Evolutionary conservation across 1,139 yeast species (phyloP), one percentile per base, ranked within the genome.

Genomic region (Taphrina flavorubra): DNA sequence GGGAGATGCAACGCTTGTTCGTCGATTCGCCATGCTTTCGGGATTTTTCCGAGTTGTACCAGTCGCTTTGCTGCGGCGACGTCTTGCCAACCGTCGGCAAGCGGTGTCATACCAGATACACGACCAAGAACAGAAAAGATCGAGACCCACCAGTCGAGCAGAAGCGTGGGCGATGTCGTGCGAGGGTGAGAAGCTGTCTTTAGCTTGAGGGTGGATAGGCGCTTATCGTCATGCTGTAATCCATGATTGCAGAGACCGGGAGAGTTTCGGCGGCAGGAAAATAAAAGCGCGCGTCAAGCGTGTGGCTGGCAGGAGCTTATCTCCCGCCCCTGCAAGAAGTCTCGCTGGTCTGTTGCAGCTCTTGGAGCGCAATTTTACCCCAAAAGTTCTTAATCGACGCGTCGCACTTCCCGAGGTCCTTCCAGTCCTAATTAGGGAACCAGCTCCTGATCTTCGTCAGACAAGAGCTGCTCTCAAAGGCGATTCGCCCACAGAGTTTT

Each of bases 211-310:
- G 11, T 10, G 5, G 18, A n/a, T 25, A 34, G 53, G 11, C n/a
- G 53, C 53, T 49, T 49, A 49, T 49, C 53, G 31, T 25, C 53
- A 49, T 49, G 53, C n/a, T 49, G 53, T 49, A 49, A 49, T 49
- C n/a, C 14, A 44, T 14, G 47, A 44, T 16, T 16, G 1, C 5
- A 20, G n/a, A 20, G 34, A 6, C 36, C 53, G 53, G 53, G 36
- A 20, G 53, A 49, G 53, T 2, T n/a, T 49, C 53, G 53, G 53
- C 13, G 36, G 36, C 36, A 20, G 36, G n/a, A 49, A 25, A 49
- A 13, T 44, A 7, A 13, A n/a, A n/a, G 47, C 8, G 47, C 47
- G 47, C 47, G 47, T 44, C 47, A n/a, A n/a, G 47, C 47, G 47
- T 13, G 47, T 44, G 47, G 47, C 47, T 49, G 53, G 31, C 53